These are phyloP conservation scores for Geosmithia flava DNA, from an alignment of 2,329 filamentous ascomycete species.

Conservation along the genomic window DNA sequence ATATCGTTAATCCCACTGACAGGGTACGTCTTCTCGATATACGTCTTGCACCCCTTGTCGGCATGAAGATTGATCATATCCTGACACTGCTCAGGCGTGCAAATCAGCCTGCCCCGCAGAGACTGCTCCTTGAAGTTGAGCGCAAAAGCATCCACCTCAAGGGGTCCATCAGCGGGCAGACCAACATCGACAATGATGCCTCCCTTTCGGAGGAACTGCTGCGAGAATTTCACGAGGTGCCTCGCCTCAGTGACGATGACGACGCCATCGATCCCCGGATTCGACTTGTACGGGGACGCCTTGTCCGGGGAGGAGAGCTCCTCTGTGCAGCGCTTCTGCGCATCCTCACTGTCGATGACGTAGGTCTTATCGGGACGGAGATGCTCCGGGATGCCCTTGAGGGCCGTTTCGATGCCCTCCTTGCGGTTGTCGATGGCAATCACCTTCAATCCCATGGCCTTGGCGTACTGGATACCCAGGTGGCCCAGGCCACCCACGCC, in stretches of 20 bases:
- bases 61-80: not conserved
- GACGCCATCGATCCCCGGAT: not conserved
- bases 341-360: not conserved
- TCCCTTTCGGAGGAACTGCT: not conserved
- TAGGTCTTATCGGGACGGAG: not conserved
- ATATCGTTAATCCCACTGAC: not conserved
- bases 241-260: not conserved
- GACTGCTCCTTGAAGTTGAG: not conserved
- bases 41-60: not conserved
- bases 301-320: not conserved
- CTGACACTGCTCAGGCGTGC: not conserved
- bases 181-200: not conserved
- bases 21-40: not conserved
- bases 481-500: constrained; percentile 38
- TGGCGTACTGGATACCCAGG: constrained; percentile 49
- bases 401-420: not conserved
- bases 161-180: not conserved
- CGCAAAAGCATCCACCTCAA: not conserved
- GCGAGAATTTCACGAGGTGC: not conserved
- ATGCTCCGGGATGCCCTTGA: not conserved
- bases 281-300: not conserved
- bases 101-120: not conserved
- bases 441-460: constrained; percentile 42
- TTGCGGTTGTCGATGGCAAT: constrained; percentile 11
- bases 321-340: not conserved